phyloP scores from a whole-genome alignment of 805 yeast genomes.

The Suhomyces faveliae region DNA sequence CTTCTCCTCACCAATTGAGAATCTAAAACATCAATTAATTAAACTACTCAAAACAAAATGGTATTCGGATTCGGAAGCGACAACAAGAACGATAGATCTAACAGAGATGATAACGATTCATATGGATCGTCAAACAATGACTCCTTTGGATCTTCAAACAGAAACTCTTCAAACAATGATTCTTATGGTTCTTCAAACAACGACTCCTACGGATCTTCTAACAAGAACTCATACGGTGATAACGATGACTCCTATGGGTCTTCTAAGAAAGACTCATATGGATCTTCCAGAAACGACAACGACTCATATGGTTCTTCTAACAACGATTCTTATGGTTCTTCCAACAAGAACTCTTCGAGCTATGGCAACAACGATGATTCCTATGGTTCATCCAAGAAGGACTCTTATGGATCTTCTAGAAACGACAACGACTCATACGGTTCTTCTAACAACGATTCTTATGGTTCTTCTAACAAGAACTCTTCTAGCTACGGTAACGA shows the following conservation, averaged over 20 bases:
- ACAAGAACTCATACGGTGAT: constrained; percentile 14
- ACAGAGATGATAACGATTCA: constrained; percentile 9
- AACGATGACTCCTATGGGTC: constrained; percentile 12
- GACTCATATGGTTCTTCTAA: constrained; percentile 17
- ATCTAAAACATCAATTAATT: not conserved
- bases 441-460: constrained; percentile 19
- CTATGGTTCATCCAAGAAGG: constrained; percentile 17
- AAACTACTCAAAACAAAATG: constrained; percentile 17
- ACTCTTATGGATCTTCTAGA: constrained; percentile 21
- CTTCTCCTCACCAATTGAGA: not conserved
- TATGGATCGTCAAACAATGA: constrained; percentile 13
- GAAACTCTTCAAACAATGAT: constrained; percentile 12
- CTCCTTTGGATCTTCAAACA: constrained; percentile 17
- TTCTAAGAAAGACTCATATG: constrained; percentile 11
- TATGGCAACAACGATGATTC: constrained; percentile 12
- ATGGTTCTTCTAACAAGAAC: constrained; percentile 19
- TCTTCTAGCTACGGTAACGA: not conserved
- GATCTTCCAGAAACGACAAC: constrained; percentile 6
- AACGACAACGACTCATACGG: constrained; percentile 19
- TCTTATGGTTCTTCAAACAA: constrained; percentile 16
- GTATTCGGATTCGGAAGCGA: constrained; percentile 35
- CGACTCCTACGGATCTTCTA: constrained; percentile 10
- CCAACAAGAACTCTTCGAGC: constrained; percentile 15
- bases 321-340: constrained; percentile 16
- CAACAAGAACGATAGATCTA: constrained; percentile 17